Base-by-base conservation (phyloP, 1,284 basidiomycete genomes). In the Malassezia cuniculi region DNA sequence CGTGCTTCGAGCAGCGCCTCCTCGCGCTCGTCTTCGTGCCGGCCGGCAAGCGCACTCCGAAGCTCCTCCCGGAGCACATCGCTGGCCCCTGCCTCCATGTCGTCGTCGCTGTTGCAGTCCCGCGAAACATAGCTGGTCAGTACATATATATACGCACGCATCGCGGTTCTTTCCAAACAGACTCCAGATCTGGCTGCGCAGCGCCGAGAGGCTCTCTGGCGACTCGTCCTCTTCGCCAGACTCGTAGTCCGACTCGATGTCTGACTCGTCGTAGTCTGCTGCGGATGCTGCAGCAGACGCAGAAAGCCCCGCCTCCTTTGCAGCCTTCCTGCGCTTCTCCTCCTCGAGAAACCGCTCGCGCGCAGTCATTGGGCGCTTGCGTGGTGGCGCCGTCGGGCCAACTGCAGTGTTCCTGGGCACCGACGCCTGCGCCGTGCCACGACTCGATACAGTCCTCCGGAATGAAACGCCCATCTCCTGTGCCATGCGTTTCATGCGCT, bases 31-130 rank as follows among this genome's bases (percentile, higher is more conserved):
- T 64, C 60, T 21, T 64, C 60, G 27, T 54, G 43, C 3, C 54
- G 39, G 4, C 54, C 60, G 20, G 50, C 42, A 31, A 36, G 42
- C 0, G 58, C 48, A 22, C 55, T 41, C 12, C 55, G 48, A 31
- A 48, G 33, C 41, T 65, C 61, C 26, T 65, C 61, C 27, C 47
- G 41, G 15, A 53, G 32, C 30, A 65, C 55, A 17, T 49, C 52
- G 0, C 38, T 47, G 6, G 58, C 55, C 16, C 56, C 60, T 4
- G 61, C 61, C 31, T 65, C 61, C 61, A 65, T 65, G 16, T 65
- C 61, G 35, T 61, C 58, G 36, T 61, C 57, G 48, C 55, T 57
- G 25, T 59, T 54, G 24, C 54, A 48, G 26, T 54, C 39, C 9
- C 52, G 39, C 28, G 50, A 48, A 2, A 51, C 47, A 32, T 60